These are phyloP conservation scores for Rhodotorula sp. DNA, from an alignment of 1,284 basidiomycete genomes.

Conservation along the genomic window DNA sequence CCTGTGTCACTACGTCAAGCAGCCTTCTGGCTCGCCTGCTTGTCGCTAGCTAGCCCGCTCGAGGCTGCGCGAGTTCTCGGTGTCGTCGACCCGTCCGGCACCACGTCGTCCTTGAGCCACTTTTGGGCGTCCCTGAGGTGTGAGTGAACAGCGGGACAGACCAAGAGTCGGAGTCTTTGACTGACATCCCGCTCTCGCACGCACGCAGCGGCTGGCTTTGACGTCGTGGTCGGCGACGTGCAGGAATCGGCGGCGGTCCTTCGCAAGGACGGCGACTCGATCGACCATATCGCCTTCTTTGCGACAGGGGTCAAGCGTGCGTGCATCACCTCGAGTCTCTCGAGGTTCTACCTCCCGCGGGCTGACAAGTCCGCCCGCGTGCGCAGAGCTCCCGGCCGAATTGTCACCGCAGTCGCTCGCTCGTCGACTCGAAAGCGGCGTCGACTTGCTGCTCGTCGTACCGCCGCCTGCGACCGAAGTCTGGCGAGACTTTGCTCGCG, in stretches of 20 bases:
- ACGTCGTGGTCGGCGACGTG: background rate
- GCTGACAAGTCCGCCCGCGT: background rate
- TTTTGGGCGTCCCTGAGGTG: background rate
- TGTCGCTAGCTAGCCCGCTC: background rate
- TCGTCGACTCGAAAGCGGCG: slow-evolving; percentile 58
- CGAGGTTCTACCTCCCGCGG: background rate
- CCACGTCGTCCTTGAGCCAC: slow-evolving; percentile 1
- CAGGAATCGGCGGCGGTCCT: background rate
- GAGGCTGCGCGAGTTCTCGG: background rate
- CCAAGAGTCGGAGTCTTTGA: no score
- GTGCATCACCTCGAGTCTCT: slow-evolving; percentile 7
- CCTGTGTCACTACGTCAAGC: background rate
- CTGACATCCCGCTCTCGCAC: background rate
- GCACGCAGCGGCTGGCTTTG: background rate
- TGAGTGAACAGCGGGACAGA: background rate
- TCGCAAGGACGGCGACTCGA: slow-evolving; percentile 46
- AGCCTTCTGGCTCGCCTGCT: background rate
- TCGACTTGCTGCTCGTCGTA: slow-evolving; percentile 78
- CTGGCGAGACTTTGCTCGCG: slow-evolving; percentile 55
- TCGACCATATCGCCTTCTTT: slow-evolving; percentile 79
- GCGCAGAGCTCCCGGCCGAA: slow-evolving; percentile 66
- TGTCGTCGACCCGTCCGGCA: background rate
- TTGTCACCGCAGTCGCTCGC: slow-evolving; percentile 81
- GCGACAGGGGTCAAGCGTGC: slow-evolving; percentile 77
- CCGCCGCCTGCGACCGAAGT: slow-evolving; percentile 59